These are phyloP conservation scores for Penicillium salamii DNA, from an alignment of 495 filamentous ascomycete genomes.

Conservation along the genomic window DNA sequence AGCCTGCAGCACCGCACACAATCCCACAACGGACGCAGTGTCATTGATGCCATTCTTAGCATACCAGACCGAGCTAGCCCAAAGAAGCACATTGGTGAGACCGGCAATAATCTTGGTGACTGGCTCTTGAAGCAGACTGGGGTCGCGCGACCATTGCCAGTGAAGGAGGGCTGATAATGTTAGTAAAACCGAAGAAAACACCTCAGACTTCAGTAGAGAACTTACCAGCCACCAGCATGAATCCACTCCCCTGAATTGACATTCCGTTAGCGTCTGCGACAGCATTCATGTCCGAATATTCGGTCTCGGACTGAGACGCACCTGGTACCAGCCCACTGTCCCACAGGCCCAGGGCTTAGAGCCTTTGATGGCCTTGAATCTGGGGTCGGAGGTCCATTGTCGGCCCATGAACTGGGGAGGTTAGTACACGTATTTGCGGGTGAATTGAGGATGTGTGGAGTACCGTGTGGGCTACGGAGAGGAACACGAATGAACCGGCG, in stretches of 20 bases:
- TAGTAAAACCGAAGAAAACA: too few relatives aligned
- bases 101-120: conserved; percentile 28
- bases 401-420: conserved; percentile 12
- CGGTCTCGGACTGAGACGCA: neutral
- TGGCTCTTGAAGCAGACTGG: conserved; percentile 23
- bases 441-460: neutral
- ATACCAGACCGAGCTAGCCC: conserved; percentile 31
- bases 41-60: conserved; percentile 25
- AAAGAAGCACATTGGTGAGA: conserved; percentile 26
- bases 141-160: conserved; percentile 29
- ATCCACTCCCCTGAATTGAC: conserved; percentile 35
- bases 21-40: conserved; percentile 18
- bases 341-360: conserved; percentile 26
- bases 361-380: conserved; percentile 21
- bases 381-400: conserved; percentile 27
- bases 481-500: conserved; percentile 17
- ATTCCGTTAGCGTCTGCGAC: too few relatives aligned
- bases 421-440: neutral
- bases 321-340: conserved; percentile 33
- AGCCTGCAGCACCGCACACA: conserved; percentile 27
- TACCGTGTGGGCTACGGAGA: conserved; percentile 30
- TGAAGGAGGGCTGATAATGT: conserved; percentile 29
- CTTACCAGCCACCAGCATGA: conserved; percentile 24
- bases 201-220: too few relatives aligned
- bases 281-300: neutral